phyloP scores from a whole-genome alignment of 2,329 filamentous ascomycete species.

The Colletotrichum aenigma region DNA sequence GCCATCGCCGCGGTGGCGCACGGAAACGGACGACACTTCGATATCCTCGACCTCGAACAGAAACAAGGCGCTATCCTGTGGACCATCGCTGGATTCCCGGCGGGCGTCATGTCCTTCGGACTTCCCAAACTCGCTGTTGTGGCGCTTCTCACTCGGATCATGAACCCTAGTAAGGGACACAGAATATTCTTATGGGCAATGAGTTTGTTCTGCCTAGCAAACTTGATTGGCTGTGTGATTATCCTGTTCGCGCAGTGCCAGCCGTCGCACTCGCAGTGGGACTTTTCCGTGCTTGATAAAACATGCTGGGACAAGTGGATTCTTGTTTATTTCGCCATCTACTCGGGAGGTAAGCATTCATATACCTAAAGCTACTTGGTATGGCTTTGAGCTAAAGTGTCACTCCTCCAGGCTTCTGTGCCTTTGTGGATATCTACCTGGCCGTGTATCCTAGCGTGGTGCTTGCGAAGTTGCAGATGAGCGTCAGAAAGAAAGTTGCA shows the following conservation, averaged over 20 bases:
- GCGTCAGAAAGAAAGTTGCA: conserved; percentile 43
- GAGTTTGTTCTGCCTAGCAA: conserved; percentile 29
- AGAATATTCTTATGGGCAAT: conserved; percentile 40
- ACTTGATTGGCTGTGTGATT: conserved; percentile 38
- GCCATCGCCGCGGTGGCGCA: conserved; percentile 35
- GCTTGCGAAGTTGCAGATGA: conserved; percentile 39
- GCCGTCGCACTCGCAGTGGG: conserved; percentile 43
- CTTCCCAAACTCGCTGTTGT: conserved; percentile 47
- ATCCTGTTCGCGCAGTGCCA: conserved; percentile 47
- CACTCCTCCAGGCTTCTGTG: conserved; percentile 31
- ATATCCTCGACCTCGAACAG: conserved; percentile 30
- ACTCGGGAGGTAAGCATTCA: conserved; percentile 37
- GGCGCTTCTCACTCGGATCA: conserved; percentile 38
- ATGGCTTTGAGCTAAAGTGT: not conserved
- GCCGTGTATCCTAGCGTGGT: conserved; percentile 44
- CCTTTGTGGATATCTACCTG: conserved; percentile 44
- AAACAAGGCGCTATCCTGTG: conserved; percentile 35
- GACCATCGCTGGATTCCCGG: conserved; percentile 38
- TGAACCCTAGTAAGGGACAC: conserved; percentile 39
- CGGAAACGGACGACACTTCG: conserved; percentile 44
- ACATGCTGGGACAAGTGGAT: conserved; percentile 37
- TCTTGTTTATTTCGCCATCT: conserved; percentile 43
- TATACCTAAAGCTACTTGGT: not conserved
- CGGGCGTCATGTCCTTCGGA: conserved; percentile 41
- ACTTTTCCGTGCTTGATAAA: conserved; percentile 29